Base-by-base conservation (phyloP, 306 rosid species). In the Dryas alaskensis region DNA sequence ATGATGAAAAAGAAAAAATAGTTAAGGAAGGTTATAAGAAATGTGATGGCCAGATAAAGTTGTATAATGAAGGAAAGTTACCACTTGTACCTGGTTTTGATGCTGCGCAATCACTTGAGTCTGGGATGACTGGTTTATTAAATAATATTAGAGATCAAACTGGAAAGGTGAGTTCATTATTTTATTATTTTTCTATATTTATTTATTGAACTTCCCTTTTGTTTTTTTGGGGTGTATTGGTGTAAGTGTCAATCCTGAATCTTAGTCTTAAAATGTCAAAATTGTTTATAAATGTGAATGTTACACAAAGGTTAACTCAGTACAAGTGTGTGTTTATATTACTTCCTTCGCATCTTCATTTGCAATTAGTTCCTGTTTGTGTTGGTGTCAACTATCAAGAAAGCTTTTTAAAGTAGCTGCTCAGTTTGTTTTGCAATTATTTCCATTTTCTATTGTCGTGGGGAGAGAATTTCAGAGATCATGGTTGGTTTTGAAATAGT, bases 31-130 rank as follows among this genome's bases (percentile, higher is more conserved):
- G 88, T 72, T 87, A 88, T 77, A 70, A 47, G 31, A 67, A 83
- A 71, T 93, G 98, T 81, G 88, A 88, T 58, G 77, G 73, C 69
- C 83, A 76, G 51, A 87, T 89, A 46, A 76, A 86, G 79, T 78
- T 74, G 65, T 91, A 81, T 78, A 88, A 85, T 68, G 77, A 82
- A 43, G 96, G 97, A 87, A 78, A 82, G 75, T 85, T 91, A 83
- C 83, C 85, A 54, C 91, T 88, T 60, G 84, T 78, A 86, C 76
- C 97, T 25, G 97, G 97, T 73, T 88, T 96, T 86, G 96, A 93
- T 89, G 96, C 96, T 81, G 94, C 94, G 73, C 96, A 91, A 80
- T 80, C 96, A 72, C 86, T 93, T 51, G 98, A 93, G 81, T 65
- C 92, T 73, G 50, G 49, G 65, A 88, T 93, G 76, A 88, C 85